phyloP scores from a whole-genome alignment of 805 yeast species.

The Saccharomycodes ludwigii region DNA sequence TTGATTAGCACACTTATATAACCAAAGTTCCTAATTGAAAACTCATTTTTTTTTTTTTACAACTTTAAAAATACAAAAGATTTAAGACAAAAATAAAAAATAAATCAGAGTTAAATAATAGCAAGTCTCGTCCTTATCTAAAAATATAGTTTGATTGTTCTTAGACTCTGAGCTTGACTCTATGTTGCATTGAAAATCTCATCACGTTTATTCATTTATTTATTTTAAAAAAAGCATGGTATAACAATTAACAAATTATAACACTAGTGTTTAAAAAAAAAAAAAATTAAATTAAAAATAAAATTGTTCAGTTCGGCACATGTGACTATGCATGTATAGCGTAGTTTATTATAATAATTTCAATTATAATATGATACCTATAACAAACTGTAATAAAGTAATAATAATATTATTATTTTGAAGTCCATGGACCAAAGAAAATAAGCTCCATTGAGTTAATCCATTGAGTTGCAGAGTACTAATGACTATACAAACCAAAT shows the following conservation, averaged over 20 bases:
- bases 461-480: conserved; percentile 7
- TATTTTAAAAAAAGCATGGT: too few species aligned
- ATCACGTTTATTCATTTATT: conserved; percentile 46
- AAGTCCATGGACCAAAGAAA: conserved; percentile 53
- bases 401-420: conserved; percentile 15
- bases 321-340: conserved; percentile 58
- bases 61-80: background rate
- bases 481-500: too few species aligned
- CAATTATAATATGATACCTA: conserved; percentile 8
- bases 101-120: conserved; percentile 20
- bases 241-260: background rate
- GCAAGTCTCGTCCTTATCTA: conserved; percentile 61
- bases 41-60: background rate
- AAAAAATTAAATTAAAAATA: background rate
- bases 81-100: background rate
- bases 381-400: conserved; percentile 19
- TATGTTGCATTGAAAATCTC: conserved; percentile 68
- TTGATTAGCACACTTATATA: too few species aligned
- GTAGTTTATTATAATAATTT: conserved; percentile 20
- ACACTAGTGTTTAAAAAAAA: background rate
- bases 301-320: conserved; percentile 39
- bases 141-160: conserved; percentile 17
- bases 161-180: conserved; percentile 81
- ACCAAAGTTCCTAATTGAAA: conserved; percentile 1
- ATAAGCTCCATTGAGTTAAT: conserved; percentile 82